A percentile compares a stretch with the other conserved stretches of the same genome.
These are phyloP conservation scores for Paspalum notatum DNA, from an alignment of 176 grass and related monocot species.

Conservation along the genomic window DNA sequence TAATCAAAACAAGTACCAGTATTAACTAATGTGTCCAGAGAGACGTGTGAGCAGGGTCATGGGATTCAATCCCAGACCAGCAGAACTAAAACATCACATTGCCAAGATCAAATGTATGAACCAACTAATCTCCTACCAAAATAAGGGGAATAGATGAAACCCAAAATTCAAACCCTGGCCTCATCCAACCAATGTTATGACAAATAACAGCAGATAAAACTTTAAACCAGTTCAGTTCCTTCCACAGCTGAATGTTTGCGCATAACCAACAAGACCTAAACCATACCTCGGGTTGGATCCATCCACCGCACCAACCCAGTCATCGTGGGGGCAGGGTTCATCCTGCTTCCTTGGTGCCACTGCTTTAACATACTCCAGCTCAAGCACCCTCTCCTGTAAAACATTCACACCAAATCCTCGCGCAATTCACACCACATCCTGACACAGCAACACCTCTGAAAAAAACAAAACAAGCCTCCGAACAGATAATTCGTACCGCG, in stretches of 20 bases:
- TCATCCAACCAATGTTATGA: not conserved
- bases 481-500: conserved; percentile 52
- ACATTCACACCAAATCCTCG: not conserved
- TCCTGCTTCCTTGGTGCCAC: conserved; percentile 81
- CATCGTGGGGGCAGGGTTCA: conserved; percentile 78
- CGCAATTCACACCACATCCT: not conserved
- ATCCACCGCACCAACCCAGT: conserved; percentile 93
- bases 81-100: not conserved
- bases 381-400: conserved; percentile 88
- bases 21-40: not conserved
- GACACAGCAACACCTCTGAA: not conserved
- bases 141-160: not conserved
- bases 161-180: not conserved
- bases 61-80: not conserved
- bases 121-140: not conserved
- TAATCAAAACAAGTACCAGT: not conserved
- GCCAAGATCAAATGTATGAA: not conserved
- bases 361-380: conserved; percentile 86
- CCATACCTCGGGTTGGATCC: conserved; percentile 77
- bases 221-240: not conserved
- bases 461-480: not conserved
- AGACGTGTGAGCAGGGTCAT: not conserved
- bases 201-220: not conserved
- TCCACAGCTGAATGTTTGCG: not conserved
- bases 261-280: not conserved